A percentile compares a stretch with the other conserved stretches of the same genome.
These are phyloP conservation scores for Pseudocercospora vitis DNA, from an alignment of 2,329 filamentous ascomycete genomes.

Conservation along the genomic window DNA sequence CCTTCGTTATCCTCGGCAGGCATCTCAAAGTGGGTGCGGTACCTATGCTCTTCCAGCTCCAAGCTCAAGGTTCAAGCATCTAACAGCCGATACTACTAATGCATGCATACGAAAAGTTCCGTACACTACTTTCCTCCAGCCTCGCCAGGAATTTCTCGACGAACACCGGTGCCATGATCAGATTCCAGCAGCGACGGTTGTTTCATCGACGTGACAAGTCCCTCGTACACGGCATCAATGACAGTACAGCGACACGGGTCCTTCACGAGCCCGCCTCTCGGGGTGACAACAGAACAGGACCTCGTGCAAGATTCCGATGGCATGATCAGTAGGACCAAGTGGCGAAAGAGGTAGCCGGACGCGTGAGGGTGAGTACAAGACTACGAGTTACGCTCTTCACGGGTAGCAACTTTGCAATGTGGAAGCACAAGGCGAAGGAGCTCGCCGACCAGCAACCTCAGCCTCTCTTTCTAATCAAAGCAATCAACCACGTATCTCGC, in stretches of 20 bases:
- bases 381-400: background rate
- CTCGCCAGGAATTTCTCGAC: slow-evolving; percentile 1
- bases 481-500: background rate
- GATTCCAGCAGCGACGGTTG: background rate
- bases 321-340: slow-evolving; percentile 5
- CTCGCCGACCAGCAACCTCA: background rate
- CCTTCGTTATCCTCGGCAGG: background rate
- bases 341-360: background rate
- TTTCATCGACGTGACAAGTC: slow-evolving; percentile 9
- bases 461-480: background rate
- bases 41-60: background rate
- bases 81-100: slow-evolving; percentile 1
- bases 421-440: slow-evolving; percentile 8
- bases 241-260: slow-evolving; percentile 9
- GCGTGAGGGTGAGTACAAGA: background rate
- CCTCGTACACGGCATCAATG: slow-evolving; percentile 8
- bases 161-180: background rate
- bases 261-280: background rate
- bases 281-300: background rate
- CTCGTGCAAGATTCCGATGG: slow-evolving; percentile 3
- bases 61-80: slow-evolving; percentile 7
- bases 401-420: background rate
- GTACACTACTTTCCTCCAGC: slow-evolving; percentile 4
- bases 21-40: background rate
- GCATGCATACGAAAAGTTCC: slow-evolving; percentile 13